Evolutionary conservation across 306 rosid genomes (phyloP), one percentile per base, ranked within the genome.

Genomic region (Fragaria iinumae): DNA sequence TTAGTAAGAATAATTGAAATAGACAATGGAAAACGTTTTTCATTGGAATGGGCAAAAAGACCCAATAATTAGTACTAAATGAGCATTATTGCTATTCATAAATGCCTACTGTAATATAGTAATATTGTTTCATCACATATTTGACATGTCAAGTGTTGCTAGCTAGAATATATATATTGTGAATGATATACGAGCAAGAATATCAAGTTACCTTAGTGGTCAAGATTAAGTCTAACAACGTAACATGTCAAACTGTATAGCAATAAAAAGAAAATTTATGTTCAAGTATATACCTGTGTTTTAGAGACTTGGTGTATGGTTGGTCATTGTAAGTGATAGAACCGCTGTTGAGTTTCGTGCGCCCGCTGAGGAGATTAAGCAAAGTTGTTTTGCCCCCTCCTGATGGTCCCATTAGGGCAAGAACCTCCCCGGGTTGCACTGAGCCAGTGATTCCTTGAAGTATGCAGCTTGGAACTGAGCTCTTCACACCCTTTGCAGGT

Each of bases 381-480:
- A 90, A 89, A 5, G 90, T 84, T 6, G 91, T 83, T 34, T 88
- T 90, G 75, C 92, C 92, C 39, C 71, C 89, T 29, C 96, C 92
- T n/a, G 92, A 88, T 74, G 92, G 92, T 41, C 96, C 96, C 93
- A 90, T 88, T 10, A 90, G 77, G 9, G 96, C 96, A 53, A 90
- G 67, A 36, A 87, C 77, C 65, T 85, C 81, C 1, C 88, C 96
- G 13, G 89, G 90, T 11, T 53, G 50, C 66, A 72, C 76, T 55
- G 76, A 72, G 0, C 76, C 76, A 12, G 66, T 55, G 76, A 72
- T 39, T 4, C 76, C 76, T 20, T 72, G 67, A 36, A 72, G 52
- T 6, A 72, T 55, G 38, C 62, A 55, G 21, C 23, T 59, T 72
- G 52, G 34, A 52, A 20, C 36, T 52, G 65, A 34, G 64, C 76